Conservation (phyloP, 2,329 filamentous ascomycete species). For the Ceratocystis papillata region DNA sequence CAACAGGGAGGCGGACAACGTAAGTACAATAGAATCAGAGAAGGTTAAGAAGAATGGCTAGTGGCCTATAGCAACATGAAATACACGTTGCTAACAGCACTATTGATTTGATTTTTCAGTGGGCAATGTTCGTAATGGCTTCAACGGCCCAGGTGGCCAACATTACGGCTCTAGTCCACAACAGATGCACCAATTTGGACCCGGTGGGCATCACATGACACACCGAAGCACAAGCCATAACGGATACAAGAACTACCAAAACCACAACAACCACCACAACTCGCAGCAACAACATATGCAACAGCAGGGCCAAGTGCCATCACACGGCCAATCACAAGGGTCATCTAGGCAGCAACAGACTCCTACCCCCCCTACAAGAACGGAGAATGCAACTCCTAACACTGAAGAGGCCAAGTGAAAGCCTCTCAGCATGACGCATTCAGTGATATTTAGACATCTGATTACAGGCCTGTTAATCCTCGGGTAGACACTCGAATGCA, state of each 20-base stretch:
- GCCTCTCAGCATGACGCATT: neutral
- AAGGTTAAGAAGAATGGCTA: neutral
- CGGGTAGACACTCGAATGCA: neutral
- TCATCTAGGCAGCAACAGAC: constrained; percentile 18
- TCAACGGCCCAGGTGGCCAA: constrained; percentile 48
- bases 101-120: constrained; percentile 34
- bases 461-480: neutral
- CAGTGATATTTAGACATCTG: constrained; percentile 3
- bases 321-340: neutral
- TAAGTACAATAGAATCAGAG: constrained; percentile 40
- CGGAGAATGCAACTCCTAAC: constrained; percentile 22
- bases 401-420: constrained; percentile 24
- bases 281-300: constrained; percentile 13
- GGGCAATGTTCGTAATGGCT: constrained; percentile 47
- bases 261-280: constrained; percentile 20
- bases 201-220: constrained; percentile 26
- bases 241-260: constrained; percentile 23
- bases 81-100: constrained; percentile 15
- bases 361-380: constrained; percentile 21
- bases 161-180: constrained; percentile 58
- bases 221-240: constrained; percentile 24
- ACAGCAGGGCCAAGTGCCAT: neutral
- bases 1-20: constrained; percentile 59
- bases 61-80: constrained; percentile 14
- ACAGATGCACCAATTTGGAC: constrained; percentile 52